These are phyloP conservation scores for Monosporozyma servazzii DNA, from an alignment of 805 yeast species.

Conservation along the genomic window DNA sequence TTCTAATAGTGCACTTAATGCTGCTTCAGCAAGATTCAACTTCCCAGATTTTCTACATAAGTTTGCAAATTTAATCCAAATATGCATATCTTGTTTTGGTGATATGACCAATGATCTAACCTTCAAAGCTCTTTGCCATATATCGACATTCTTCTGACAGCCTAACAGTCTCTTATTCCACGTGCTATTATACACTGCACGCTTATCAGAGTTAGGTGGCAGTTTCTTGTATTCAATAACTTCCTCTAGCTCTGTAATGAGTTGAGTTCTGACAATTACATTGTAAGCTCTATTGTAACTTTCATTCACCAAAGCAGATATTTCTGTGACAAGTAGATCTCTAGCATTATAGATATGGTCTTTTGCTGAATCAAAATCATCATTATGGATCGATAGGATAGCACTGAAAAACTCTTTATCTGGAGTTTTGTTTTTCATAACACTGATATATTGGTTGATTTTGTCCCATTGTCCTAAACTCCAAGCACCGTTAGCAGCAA, in stretches of 20 bases:
- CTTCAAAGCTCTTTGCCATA: conserved; percentile 91
- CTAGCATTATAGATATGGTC: conserved; percentile 74
- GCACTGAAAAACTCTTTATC: conserved; percentile 92
- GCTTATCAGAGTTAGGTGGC: conserved; percentile 71
- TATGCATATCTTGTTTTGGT: conserved; percentile 93
- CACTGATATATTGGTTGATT: conserved; percentile 82
- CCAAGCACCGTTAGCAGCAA: conserved; percentile 98
- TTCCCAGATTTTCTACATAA: conserved; percentile 88
- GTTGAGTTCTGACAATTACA: conserved; percentile 90
- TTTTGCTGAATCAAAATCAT: conserved; percentile 72
- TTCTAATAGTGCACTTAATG: conserved; percentile 67
- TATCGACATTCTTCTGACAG: conserved; percentile 90
- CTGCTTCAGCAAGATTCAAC: conserved; percentile 81
- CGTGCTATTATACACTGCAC: conserved; percentile 69
- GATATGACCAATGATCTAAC: conserved; percentile 87
- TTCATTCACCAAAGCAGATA: conserved; percentile 87
- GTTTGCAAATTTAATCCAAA: conserved; percentile 96
- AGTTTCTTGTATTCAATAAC: conserved; percentile 77
- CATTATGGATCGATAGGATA: conserved; percentile 70
- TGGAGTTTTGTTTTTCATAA: conserved; percentile 85
- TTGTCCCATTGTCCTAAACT: conserved; percentile 93
- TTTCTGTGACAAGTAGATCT: conserved; percentile 81
- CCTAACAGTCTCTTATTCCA: conserved; percentile 89
- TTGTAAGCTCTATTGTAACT: conserved; percentile 93
- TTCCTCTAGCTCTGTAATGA: conserved; percentile 92